Base-by-base conservation (phyloP, 1,139 yeast species). In the Suhomyces maxii region DNA sequence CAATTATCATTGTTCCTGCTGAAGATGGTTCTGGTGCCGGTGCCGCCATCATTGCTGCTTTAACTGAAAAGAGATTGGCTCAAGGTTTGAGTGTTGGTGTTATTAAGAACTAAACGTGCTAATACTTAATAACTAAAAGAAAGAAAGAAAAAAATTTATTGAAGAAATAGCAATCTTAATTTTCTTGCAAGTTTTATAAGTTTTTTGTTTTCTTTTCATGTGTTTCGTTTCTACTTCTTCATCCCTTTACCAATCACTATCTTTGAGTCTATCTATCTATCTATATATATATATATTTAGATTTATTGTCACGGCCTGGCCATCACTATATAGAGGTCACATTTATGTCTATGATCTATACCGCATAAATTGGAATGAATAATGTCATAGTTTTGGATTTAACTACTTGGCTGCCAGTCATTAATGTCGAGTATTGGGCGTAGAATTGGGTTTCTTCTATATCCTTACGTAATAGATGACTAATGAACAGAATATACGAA, bases 1-100 rank as follows among this genome's bases (percentile, higher is more conserved):
- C 97, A 54, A 82, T 93, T 62, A 69, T 76, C 53, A 80, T 91
- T 59, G 88, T 87, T 37, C 86, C 91, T 47, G 98, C 99, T 53
- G 97, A 91, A 71, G 99, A 93, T 73, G 99, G 99, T 58, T 85
- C 95, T 45, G 99, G 98, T 71, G 98, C 88, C 38, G 98, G 98
- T 62, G 98, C 98, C 46, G 99, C 98, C 42, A 80, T 93, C 58
- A 91, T 91, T 70, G 97, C 98, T 46, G 97, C 98, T 47, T 80
- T 91, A 69, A 88, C 98, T 46, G 82, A 85, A 68, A 74, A 82
- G 68, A 84, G 98, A 73, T 73, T 87, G 60, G 73, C 74, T 44
- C 74, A 79, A 47, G 91, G 91, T 41, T 72, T 78, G 59, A 82
- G 93, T 53, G 91, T 90, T 46, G 97, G 97, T 64, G 67, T 78